A percentile compares a stretch with the other conserved stretches of the same genome.
These are phyloP conservation scores for Fomitopsis palustris DNA, from an alignment of 1,284 basidiomycete genomes.

Conservation along the genomic window DNA sequence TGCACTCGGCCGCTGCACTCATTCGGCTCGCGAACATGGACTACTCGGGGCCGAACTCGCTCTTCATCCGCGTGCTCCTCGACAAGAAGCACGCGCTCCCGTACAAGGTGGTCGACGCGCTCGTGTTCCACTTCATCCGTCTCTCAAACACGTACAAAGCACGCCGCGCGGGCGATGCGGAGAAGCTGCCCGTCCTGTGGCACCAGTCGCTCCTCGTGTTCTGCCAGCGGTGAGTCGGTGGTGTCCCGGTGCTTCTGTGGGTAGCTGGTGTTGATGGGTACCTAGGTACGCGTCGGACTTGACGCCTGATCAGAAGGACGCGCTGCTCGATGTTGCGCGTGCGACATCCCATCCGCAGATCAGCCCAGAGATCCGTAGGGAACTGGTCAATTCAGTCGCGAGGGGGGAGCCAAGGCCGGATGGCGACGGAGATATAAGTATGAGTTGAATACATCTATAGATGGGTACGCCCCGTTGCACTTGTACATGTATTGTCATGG, in stretches of 20 bases:
- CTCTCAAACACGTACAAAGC: conserved; percentile 89
- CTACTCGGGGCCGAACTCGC: conserved; percentile 91
- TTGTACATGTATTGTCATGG: no score
- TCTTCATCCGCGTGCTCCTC: conserved; percentile 95
- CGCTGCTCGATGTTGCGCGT: conserved; percentile 90
- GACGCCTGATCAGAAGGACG: conserved; percentile 97
- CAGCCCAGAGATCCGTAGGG: conserved; percentile 86
- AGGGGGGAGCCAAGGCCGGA: conserved; percentile 64
- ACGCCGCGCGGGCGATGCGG: conserved; percentile 56
- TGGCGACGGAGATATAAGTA: conserved; percentile 37
- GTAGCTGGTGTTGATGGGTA: not conserved
- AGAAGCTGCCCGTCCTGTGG: conserved; percentile 94
- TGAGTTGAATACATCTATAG: conserved; percentile 18
- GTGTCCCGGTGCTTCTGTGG: not conserved
- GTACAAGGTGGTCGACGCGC: conserved; percentile 96
- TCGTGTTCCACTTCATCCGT: conserved; percentile 98
- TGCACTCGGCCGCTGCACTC: conserved; percentile 95
- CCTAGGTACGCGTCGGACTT: conserved; percentile 91
- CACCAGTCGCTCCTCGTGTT: conserved; percentile 97
- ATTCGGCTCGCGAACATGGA: conserved; percentile 96
- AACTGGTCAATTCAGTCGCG: conserved; percentile 72
- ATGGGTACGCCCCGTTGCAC: no score
- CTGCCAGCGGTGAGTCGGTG: conserved; percentile 70
- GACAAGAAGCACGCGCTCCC: conserved; percentile 99
- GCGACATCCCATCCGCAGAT: conserved; percentile 89